Evolutionary conservation across 257 asterid genomes (phyloP), one percentile per base, ranked within the genome.

Genomic region (Nyctanthes arbortristis): DNA sequence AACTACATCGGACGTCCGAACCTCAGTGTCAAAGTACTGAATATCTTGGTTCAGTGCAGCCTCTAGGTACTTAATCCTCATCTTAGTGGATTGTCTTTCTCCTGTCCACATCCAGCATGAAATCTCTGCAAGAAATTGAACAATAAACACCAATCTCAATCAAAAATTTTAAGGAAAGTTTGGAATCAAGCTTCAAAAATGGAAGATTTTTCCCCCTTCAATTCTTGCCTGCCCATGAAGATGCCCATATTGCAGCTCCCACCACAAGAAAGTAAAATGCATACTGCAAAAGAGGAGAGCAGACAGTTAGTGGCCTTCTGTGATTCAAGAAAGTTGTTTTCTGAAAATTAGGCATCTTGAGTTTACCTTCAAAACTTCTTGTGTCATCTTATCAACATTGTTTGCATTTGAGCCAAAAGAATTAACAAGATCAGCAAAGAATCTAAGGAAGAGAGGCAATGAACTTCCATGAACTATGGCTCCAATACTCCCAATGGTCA

Each of bases 211-310:
- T 52, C 3, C 59, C 24, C 3, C 59, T 52, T 37, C 14, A 61
- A 39, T 14, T 57, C 18, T 49, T 64, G 92, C 99, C 99, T 84
- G 99, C 99, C 99, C 99, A 94, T 11, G 99, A 94, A 78, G 99
- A 94, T 34, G 96, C 96, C 99, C 99, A 94, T 75, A 91, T 94
- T 33, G 99, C 99, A 78, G 99, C 99, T 76, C 99, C 99, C 56
- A 94, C 99, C 5, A 94, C 93, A 33, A 94, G 96, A 88, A 94
- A 94, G 90, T 91, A 91, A 78, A 88, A 88, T 63, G 99, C 98
- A 76, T 91, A 94, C 97, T 93, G 96, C 87, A 87, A 78, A 68
- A 20, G n/a, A n/a, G n/a, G n/a, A n/a, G n/a, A n/a, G n/a, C n/a
- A n/a, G n/a, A n/a, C n/a, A n/a, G n/a, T n/a, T n/a, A n/a, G n/a